These are phyloP conservation scores for Kalaharituber pfeilii DNA, from an alignment of 2,329 filamentous ascomycete species.

Conservation along the genomic window DNA sequence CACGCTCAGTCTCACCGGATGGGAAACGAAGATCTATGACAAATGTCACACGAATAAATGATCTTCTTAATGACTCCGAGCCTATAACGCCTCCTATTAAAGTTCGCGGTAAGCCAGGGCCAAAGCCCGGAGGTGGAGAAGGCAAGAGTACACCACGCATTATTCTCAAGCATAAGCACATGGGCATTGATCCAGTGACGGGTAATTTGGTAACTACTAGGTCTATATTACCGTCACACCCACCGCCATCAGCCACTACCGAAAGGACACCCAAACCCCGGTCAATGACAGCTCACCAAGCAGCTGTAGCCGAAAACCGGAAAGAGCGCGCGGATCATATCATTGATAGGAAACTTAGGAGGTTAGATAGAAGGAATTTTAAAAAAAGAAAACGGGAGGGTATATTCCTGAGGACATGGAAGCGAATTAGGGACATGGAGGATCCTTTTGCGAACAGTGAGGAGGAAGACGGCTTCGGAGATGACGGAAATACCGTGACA, in stretches of 20 bases:
- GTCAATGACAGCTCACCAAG: slow-evolving; percentile 63
- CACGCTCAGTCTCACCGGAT: not conserved
- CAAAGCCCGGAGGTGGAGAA: slow-evolving; percentile 10
- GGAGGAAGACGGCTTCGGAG: slow-evolving; percentile 30
- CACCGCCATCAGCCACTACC: slow-evolving; percentile 28
- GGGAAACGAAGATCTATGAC: not conserved
- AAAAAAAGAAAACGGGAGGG: slow-evolving; percentile 47
- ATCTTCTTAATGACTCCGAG: slow-evolving; percentile 8
- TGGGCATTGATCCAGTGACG: slow-evolving; percentile 38
- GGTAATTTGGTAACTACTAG: slow-evolving; percentile 36
- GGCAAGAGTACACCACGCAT: slow-evolving; percentile 31
- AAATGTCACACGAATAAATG: slow-evolving; percentile 1
- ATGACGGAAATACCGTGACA: slow-evolving; percentile 1
- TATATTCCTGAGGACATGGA: slow-evolving; percentile 47
- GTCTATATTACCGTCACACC: slow-evolving; percentile 35
- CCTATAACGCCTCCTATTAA: not conserved
- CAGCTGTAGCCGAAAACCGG: slow-evolving; percentile 62
- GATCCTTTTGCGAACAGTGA: slow-evolving; percentile 47
- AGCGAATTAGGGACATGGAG: slow-evolving; percentile 40
- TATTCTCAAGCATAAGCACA: slow-evolving; percentile 40
- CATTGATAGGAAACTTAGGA: slow-evolving; percentile 54
- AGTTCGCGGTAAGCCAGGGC: not conserved
- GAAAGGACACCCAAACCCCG: slow-evolving; percentile 41
- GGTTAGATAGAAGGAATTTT: slow-evolving; percentile 45
- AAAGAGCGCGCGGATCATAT: slow-evolving; percentile 68